Base-by-base conservation (phyloP, 2,329 filamentous ascomycete genomes). In the Blastomyces silverae region DNA sequence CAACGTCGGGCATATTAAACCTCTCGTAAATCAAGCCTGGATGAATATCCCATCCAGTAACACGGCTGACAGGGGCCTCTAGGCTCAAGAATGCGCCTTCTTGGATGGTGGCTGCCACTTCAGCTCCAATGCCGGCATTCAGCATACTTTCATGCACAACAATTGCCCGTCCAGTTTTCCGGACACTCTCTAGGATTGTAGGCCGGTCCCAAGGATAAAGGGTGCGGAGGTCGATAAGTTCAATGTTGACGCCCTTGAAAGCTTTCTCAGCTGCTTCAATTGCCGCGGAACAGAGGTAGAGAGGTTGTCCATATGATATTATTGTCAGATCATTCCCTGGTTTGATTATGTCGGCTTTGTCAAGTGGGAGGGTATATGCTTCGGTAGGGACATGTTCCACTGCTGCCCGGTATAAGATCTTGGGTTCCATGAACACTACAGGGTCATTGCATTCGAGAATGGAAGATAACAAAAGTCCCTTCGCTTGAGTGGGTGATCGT, bases 131-230 rank as follows among this genome's bases (percentile, higher is more conserved):
- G 17, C 92, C 92, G 7, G 89, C 89, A 71, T 96, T 96, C 68
- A 92, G 83, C 89, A 94, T 95, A 65, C 91, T 88, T 78, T 97
- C 92, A 73, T 97, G 92, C 7, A 97, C 92, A 1, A 97, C 88
- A 64, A 97, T 84, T 50, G 89, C 91, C 66, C 91, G 80, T 0
- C 92, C 92, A 0, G 92, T 96, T 81, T 94, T 96, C 70, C 84
- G 85, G 17, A 96, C 92, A 68, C 92, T 96, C 63, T 88, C 80
- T 66, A 96, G 81, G 1, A 97, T 84, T 0, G 89, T 89, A 73
- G 88, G 82, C 71, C 90, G 86, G 74, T 97, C 92, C 92, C 92
- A 97, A 0, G 92, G 92, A 72, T 95, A 96, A 62, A 97, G 83
- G 0, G 92, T 95, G 64, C 92, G 83, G 65, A 97, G 79, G 73